Base-by-base conservation (phyloP, 2,329 filamentous ascomycete species). In the Pestalotiopsis sp. region DNA sequence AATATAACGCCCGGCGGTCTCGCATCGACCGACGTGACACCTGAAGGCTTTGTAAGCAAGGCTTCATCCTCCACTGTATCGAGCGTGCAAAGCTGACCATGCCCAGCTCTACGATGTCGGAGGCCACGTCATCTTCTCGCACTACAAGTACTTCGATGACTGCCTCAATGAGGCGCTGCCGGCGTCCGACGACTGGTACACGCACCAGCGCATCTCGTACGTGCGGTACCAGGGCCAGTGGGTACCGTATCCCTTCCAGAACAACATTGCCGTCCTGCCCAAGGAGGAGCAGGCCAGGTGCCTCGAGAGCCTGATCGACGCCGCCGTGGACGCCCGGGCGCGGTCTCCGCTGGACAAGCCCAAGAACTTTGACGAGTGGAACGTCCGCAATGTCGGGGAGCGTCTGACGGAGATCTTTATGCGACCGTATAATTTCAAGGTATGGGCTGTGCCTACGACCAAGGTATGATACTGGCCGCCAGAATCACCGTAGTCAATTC, bases 61-160 rank as follows among this genome's bases (percentile, higher is more conserved):
- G 27, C 17, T 31, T 52, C 55, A 0, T 13, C 6, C 36, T 57
- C 58, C 3, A 36, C 17, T n/a, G 25, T 14, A 11, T 31, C 4
- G 23, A n/a, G 25, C 31, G 52, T 39, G 13, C 41, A 17, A 25
- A 58, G 38, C 69, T 76, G 70, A 76, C 76, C 67, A 57, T 58
- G 20, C 11, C 9, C 78, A 97, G 95, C 90, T 99, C 76, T 99
- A 98, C 88, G 96, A 99, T 84, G 96, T 99, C 76, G 95, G 95
- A 81, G 95, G 95, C 76, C 95, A 98, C 84, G 95, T 98, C 84
- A 98, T 98, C 85, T 98, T 98, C 89, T 98, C 95, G 76, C 95
- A 98, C 89, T 99, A 98, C 92, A 98, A 98, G 87, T 99, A 99
- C 90, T 99, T 99, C 81, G 96, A 99, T 85, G 96, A 99, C 87